Percentiles rank a stretch among this genome's conserved stretches.
Evolutionary conservation across 495 filamentous ascomycete genomes (phyloP).

Genomic region (Apiosordaria backusii): DNA sequence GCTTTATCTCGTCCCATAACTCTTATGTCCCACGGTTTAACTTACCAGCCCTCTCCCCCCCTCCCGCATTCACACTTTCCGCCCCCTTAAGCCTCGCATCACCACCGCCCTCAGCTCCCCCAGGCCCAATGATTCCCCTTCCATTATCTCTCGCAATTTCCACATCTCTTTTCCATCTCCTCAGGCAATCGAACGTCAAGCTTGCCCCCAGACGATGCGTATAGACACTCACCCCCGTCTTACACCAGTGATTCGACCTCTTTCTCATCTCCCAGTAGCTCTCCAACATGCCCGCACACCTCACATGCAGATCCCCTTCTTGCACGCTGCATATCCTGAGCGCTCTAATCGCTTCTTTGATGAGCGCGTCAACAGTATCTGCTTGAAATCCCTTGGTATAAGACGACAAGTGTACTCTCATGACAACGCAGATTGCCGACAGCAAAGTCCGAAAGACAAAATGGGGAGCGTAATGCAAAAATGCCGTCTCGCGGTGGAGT

Average conservation of each 20-base stretch:
- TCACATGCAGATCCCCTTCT: constrained; percentile 34
- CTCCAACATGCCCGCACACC: constrained; percentile 36
- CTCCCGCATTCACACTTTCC: not conserved
- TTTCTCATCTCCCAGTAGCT: constrained; percentile 31
- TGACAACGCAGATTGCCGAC: constrained; percentile 36
- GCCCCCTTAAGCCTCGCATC: not conserved
- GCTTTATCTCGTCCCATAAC: not conserved
- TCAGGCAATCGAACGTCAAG: constrained; percentile 40
- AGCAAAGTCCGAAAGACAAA: constrained; percentile 40
- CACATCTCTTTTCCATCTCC: constrained; percentile 38
- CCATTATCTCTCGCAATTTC: constrained; percentile 24
- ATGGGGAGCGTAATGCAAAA: constrained; percentile 40
- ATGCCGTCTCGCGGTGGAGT: constrained; percentile 32
- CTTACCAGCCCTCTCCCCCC: not conserved
- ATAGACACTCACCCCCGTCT: constrained; percentile 25
- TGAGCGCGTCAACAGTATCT: constrained; percentile 21
- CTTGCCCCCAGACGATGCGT: constrained; percentile 38
- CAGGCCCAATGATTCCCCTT: constrained; percentile 3
- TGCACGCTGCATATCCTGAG: constrained; percentile 28
- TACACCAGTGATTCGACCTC: constrained; percentile 5
- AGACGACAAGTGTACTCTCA: constrained; percentile 39
- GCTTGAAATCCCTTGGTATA: constrained; percentile 25
- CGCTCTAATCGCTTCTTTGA: constrained; percentile 23
- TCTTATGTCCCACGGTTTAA: not conserved
- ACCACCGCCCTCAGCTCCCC: not conserved